Evolutionary conservation across 106 monocot species (phyloP).

Genomic region (Narthecium ossifragum): DNA sequence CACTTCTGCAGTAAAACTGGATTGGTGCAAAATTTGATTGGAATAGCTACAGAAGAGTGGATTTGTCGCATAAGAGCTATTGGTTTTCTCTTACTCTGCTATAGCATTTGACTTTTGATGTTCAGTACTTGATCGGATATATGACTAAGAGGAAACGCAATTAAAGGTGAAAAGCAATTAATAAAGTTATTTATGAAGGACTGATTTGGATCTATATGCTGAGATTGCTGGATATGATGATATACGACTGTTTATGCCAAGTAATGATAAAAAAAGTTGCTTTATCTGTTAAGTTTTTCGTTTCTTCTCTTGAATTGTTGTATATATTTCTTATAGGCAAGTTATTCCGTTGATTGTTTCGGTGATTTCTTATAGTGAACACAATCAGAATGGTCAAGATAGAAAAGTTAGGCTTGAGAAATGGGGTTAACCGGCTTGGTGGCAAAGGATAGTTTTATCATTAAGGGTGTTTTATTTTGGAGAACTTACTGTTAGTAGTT

Average conservation of each 20-base stretch:
- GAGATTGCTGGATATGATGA: too few species aligned
- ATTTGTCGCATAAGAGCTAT: background rate
- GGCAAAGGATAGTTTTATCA: background rate
- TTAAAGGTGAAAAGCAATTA: background rate
- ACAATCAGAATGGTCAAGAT: too few species aligned
- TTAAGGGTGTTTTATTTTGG: background rate
- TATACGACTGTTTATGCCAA: too few species aligned
- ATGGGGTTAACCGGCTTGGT: background rate
- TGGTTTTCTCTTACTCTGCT: background rate
- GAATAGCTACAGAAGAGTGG: background rate
- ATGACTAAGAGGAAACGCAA: too few species aligned
- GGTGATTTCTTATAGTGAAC: too few species aligned
- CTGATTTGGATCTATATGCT: too few species aligned
- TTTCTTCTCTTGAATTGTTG: too few species aligned
- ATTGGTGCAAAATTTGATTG: background rate
- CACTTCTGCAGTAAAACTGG: background rate
- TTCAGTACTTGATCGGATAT: too few species aligned
- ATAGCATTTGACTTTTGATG: background rate
- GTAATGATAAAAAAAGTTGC: too few species aligned
- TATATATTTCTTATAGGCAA: too few species aligned
- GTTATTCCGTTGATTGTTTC: background rate
- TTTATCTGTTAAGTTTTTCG: too few species aligned
- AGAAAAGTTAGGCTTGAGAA: too few species aligned
- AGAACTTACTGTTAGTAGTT: background rate
- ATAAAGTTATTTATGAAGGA: background rate